A percentile compares a stretch with the other conserved stretches of the same genome.
Evolutionary conservation across 768 basidiomycete genomes (phyloP).

Genomic region (Epithele typhae): DNA sequence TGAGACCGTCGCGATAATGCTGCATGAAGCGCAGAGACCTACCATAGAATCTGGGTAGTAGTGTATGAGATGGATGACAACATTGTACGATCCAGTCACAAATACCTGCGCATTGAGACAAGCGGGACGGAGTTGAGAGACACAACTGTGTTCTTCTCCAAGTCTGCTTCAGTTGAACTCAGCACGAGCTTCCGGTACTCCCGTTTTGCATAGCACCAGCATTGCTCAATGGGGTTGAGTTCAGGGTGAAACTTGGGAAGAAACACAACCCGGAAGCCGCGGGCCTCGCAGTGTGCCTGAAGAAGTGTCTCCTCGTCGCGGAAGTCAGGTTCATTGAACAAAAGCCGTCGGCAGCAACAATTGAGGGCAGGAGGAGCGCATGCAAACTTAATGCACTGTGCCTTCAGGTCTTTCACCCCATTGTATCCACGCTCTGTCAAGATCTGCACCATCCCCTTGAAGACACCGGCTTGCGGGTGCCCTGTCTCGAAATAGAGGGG

Average conservation of each 20-base stretch:
- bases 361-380: constrained; percentile 17
- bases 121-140: constrained; percentile 26
- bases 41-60: not conserved
- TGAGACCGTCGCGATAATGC: not conserved
- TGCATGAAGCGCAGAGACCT: constrained; percentile 3
- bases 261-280: constrained; percentile 31
- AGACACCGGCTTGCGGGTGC: constrained; percentile 19
- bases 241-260: constrained; percentile 38
- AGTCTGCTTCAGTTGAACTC: constrained; percentile 28
- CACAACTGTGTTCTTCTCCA: constrained; percentile 28
- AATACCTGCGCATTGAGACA: constrained; percentile 25
- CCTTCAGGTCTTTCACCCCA: constrained; percentile 13
- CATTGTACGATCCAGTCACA: constrained; percentile 1
- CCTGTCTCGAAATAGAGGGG: constrained; percentile 24
- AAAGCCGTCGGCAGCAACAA: constrained; percentile 33
- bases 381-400: constrained; percentile 32
- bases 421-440: constrained; percentile 22
- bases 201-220: constrained; percentile 34
- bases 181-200: constrained; percentile 24
- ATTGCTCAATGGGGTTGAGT: constrained; percentile 36
- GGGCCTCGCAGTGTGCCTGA: constrained; percentile 21
- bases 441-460: constrained; percentile 35
- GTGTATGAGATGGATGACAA: not conserved
- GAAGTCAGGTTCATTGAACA: constrained; percentile 42
- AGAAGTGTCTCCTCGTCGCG: constrained; percentile 28